Conservation (phyloP, 371 early-diverging fungal species). For the Dipsacomyces acuminosporus region DNA sequence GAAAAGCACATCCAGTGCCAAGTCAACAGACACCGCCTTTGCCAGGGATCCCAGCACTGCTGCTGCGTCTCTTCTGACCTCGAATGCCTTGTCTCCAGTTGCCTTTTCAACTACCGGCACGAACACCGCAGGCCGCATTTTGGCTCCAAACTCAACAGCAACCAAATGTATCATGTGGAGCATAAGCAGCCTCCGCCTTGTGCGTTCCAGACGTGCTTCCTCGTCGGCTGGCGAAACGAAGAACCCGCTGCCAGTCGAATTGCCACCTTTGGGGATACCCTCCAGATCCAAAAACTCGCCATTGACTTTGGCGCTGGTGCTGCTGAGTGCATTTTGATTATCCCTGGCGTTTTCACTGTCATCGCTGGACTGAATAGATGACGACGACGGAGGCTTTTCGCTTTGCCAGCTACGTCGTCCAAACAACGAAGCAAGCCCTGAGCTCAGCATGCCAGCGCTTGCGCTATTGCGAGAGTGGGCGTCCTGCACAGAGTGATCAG, state of each 20-base stretch:
- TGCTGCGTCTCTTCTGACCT: slow-evolving; percentile 49
- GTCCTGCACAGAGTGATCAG: background rate
- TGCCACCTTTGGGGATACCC: slow-evolving; percentile 3
- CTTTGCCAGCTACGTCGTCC: slow-evolving; percentile 34
- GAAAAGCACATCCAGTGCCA: slow-evolving; percentile 45
- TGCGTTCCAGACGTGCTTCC: slow-evolving; percentile 32
- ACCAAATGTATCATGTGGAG: slow-evolving; percentile 44
- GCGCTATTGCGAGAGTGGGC: background rate
- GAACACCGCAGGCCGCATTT: slow-evolving; percentile 48
- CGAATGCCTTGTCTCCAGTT: slow-evolving; percentile 34
- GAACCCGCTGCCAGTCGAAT: slow-evolving; percentile 5
- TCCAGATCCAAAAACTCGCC: slow-evolving; percentile 1
- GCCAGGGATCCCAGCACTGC: slow-evolving; percentile 44
- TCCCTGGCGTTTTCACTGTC: background rate
- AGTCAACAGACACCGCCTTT: slow-evolving; percentile 41
- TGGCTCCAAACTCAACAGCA: slow-evolving; percentile 39
- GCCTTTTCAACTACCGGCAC: slow-evolving; percentile 47
- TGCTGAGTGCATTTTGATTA: background rate
- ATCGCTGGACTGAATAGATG: too few relatives aligned
- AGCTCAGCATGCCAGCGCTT: slow-evolving; percentile 6
- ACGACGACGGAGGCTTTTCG: slow-evolving; percentile 4
- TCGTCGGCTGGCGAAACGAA: slow-evolving; percentile 42
- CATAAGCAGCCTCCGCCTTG: slow-evolving; percentile 44
- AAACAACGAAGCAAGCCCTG: slow-evolving; percentile 31
- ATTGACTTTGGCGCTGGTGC: too few relatives aligned